Conservation (phyloP, 768 basidiomycete species). For the Trametes cingulata region DNA sequence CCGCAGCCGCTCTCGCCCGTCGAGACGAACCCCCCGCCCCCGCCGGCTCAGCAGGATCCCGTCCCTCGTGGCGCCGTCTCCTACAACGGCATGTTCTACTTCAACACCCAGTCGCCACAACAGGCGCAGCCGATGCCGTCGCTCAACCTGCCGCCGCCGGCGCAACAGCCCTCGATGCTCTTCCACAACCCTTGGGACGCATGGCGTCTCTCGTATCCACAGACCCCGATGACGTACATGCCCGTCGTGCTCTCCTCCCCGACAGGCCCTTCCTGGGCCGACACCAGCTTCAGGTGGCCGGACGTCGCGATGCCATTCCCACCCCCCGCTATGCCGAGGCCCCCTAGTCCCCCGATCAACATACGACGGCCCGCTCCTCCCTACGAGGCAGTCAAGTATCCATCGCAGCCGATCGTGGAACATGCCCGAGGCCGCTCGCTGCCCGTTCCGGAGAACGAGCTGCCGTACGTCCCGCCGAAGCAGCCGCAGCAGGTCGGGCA, state of each 20-base stretch:
- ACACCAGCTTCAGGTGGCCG: background rate
- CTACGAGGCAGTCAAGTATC: background rate
- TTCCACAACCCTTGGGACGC: constrained; percentile 11
- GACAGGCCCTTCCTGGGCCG: background rate
- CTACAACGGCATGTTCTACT: constrained; percentile 31
- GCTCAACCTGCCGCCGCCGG: background rate
- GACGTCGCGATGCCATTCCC: background rate
- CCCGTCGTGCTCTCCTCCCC: constrained; percentile 1
- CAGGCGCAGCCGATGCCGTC: constrained; percentile 11
- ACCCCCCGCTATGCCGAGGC: background rate
- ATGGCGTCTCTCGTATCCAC: constrained; percentile 12
- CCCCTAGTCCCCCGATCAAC: background rate
- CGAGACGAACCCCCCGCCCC: constrained; percentile 3
- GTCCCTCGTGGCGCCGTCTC: constrained; percentile 27
- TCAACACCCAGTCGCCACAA: constrained; percentile 6
- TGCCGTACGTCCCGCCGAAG: constrained; percentile 37
- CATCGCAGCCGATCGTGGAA: background rate
- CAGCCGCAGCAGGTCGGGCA: constrained; percentile 39
- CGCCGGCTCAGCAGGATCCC: constrained; percentile 5
- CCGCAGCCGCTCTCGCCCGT: background rate
- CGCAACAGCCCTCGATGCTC: background rate
- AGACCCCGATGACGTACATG: constrained; percentile 12
- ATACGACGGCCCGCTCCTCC: background rate
- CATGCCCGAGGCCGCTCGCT: background rate
- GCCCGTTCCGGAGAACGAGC: constrained; percentile 18